These are phyloP conservation scores for Osmozyma mogii DNA, from an alignment of 805 yeast genomes.

Conservation along the genomic window DNA sequence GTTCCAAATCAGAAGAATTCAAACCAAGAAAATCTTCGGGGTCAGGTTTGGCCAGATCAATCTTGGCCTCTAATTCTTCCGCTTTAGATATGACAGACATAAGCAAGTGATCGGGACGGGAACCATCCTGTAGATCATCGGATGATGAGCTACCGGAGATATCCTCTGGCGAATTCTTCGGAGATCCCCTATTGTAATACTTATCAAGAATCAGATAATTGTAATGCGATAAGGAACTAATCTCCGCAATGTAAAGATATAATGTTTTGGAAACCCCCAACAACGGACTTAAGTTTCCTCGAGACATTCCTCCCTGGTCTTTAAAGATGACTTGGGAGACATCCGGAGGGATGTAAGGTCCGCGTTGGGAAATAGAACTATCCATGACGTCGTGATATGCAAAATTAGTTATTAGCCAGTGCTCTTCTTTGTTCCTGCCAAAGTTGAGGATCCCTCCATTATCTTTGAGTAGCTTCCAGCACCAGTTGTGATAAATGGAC, in stretches of 20 bases:
- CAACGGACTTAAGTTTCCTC: conserved; percentile 54
- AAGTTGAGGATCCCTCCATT: conserved; percentile 57
- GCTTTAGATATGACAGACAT: conserved; percentile 22
- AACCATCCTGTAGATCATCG: too few species aligned
- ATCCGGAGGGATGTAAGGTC: conserved; percentile 55
- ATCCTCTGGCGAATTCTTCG: not conserved
- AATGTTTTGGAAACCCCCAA: conserved; percentile 66
- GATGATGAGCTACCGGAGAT: too few species aligned
- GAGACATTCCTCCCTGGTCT: conserved; percentile 25
- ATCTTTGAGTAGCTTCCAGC: conserved; percentile 50
- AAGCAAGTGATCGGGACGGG: too few species aligned
- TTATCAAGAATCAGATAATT: conserved; percentile 27
- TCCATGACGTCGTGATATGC: conserved; percentile 76
- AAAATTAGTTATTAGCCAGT: conserved; percentile 70
- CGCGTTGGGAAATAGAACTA: conserved; percentile 49
- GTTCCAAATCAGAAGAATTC: conserved; percentile 45
- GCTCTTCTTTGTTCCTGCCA: conserved; percentile 48
- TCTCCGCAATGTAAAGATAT: conserved; percentile 61
- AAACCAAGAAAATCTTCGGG: conserved; percentile 34
- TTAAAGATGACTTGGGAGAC: conserved; percentile 50
- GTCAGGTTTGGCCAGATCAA: conserved; percentile 47
- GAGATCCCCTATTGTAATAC: conserved; percentile 6
- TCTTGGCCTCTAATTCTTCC: conserved; percentile 37
- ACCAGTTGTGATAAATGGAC: conserved; percentile 59
- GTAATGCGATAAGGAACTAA: conserved; percentile 51